Percentiles rank a stretch among this genome's conserved stretches.
phyloP scores from a whole-genome alignment of 1,284 basidiomycete genomes.

The Exobasidium rhododendri region DNA sequence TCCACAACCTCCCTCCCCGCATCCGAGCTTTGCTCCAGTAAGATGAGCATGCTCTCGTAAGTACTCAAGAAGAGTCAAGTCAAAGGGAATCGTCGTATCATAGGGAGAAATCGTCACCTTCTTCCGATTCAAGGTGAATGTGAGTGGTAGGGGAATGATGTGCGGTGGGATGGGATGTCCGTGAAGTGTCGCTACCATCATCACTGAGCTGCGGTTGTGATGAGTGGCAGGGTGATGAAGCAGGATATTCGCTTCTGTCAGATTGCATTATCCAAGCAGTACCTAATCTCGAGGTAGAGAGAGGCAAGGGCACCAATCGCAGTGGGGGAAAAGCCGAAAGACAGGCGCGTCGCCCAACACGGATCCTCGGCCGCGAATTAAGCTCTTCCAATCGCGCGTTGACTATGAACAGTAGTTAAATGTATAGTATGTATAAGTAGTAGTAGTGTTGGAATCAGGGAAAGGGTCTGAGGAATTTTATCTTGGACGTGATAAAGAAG shows the following conservation, averaged over 20 bases:
- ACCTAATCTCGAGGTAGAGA: not conserved
- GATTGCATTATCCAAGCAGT: too few species aligned
- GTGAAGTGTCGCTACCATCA: not conserved
- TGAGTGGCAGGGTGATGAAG: not conserved
- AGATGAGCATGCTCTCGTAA: constrained; percentile 50
- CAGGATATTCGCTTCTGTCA: not conserved
- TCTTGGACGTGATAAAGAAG: too few species aligned
- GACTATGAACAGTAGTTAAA: too few species aligned
- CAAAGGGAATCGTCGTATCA: constrained; percentile 38
- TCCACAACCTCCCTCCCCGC: constrained; percentile 56
- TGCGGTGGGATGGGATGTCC: constrained; percentile 8
- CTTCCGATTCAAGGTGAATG: constrained; percentile 39
- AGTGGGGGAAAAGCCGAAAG: too few species aligned
- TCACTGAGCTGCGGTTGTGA: not conserved
- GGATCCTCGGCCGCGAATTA: constrained; percentile 3
- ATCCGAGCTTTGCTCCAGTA: constrained; percentile 56
- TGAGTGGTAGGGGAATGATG: constrained; percentile 13
- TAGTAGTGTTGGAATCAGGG: too few species aligned
- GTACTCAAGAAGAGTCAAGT: constrained; percentile 53
- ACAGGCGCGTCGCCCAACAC: not conserved
- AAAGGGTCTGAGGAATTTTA: too few species aligned
- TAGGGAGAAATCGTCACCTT: constrained; percentile 30
- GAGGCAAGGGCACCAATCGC: not conserved
- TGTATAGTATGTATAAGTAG: too few species aligned
- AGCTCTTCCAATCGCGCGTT: not conserved